Conservation (phyloP, 345 rosid species). For the Dovyalis caffra region DNA sequence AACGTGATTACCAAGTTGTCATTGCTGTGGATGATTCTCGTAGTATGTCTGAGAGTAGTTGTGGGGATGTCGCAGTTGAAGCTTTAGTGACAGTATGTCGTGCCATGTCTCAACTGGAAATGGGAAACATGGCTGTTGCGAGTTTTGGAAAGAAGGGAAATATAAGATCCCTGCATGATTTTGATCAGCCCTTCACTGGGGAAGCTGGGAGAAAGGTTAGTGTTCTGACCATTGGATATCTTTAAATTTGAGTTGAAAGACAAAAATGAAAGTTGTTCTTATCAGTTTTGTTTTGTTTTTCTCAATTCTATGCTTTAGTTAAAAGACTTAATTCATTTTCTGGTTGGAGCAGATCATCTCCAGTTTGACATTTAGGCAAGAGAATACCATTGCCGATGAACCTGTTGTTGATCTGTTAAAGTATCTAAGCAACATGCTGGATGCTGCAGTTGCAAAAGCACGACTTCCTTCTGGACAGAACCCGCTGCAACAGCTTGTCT, state of each 20-base stretch:
- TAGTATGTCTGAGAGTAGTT: conserved; percentile 87
- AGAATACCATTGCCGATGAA: conserved; percentile 72
- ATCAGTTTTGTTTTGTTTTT: not conserved
- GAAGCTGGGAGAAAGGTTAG: conserved; percentile 84
- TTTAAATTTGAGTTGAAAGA: not conserved
- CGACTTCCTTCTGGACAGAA: conserved; percentile 90
- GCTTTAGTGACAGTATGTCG: conserved; percentile 91
- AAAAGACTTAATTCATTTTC: not conserved
- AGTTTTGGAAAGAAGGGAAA: conserved; percentile 89
- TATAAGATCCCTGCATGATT: conserved; percentile 78
- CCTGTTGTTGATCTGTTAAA: conserved; percentile 77
- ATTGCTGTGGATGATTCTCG: conserved; percentile 92
- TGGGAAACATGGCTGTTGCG: conserved; percentile 88
- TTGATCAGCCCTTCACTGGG: conserved; percentile 76
- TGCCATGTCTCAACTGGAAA: conserved; percentile 89
- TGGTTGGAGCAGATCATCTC: conserved; percentile 68
- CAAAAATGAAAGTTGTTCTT: not conserved
- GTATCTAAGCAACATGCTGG: conserved; percentile 68
- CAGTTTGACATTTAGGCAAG: conserved; percentile 80
- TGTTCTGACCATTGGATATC: conserved; percentile 3
- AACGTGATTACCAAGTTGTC: conserved; percentile 91
- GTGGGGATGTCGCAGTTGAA: conserved; percentile 85
- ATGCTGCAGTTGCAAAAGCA: conserved; percentile 58
- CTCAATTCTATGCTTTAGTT: not conserved
- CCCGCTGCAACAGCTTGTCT: conserved; percentile 92